phyloP scores from a whole-genome alignment of 2,329 filamentous ascomycete species.

The Colletotrichum falcatum region DNA sequence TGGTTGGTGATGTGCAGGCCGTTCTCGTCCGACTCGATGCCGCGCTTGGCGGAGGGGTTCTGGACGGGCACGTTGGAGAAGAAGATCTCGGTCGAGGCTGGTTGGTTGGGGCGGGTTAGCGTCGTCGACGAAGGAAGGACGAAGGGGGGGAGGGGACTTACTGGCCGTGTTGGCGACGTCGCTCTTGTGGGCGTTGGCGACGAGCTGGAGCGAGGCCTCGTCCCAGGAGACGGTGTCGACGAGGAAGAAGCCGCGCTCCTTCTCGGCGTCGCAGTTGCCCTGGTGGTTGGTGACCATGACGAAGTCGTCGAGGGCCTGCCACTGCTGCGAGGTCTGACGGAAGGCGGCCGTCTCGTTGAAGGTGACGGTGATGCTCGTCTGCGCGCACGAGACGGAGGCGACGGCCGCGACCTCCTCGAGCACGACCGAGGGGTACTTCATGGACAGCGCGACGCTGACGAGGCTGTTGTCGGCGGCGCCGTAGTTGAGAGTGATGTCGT shows the following conservation, averaged over 20 bases:
- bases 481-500: slow-evolving; percentile 56
- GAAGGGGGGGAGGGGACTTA: slow-evolving; percentile 21
- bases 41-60: slow-evolving; percentile 39
- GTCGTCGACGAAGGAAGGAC: background rate
- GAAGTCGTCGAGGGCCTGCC: slow-evolving; percentile 42
- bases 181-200: slow-evolving; percentile 44
- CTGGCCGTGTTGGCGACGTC: slow-evolving; percentile 44
- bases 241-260: slow-evolving; percentile 44
- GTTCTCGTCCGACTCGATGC: slow-evolving; percentile 41
- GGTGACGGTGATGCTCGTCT: slow-evolving; percentile 55
- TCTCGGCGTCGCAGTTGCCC: slow-evolving; percentile 42
- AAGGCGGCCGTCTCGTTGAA: slow-evolving; percentile 42
- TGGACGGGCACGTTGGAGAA: slow-evolving; percentile 42
- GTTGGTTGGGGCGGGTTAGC: background rate
- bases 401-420: slow-evolving; percentile 57
- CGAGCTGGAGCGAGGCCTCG: slow-evolving; percentile 39
- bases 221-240: slow-evolving; percentile 40
- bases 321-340: slow-evolving; percentile 41
- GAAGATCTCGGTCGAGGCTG: slow-evolving; percentile 41
- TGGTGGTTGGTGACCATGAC: slow-evolving; percentile 45
- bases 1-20: slow-evolving; percentile 43
- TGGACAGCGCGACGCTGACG: slow-evolving; percentile 64
- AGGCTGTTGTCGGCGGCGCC: slow-evolving; percentile 57
- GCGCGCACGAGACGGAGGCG: slow-evolving; percentile 67
- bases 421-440: slow-evolving; percentile 48